Evolutionary conservation across 2,329 filamentous ascomycete species (phyloP), one percentile per base, ranked within the genome.

Genomic region (Allantophomopsis cytisporea): DNA sequence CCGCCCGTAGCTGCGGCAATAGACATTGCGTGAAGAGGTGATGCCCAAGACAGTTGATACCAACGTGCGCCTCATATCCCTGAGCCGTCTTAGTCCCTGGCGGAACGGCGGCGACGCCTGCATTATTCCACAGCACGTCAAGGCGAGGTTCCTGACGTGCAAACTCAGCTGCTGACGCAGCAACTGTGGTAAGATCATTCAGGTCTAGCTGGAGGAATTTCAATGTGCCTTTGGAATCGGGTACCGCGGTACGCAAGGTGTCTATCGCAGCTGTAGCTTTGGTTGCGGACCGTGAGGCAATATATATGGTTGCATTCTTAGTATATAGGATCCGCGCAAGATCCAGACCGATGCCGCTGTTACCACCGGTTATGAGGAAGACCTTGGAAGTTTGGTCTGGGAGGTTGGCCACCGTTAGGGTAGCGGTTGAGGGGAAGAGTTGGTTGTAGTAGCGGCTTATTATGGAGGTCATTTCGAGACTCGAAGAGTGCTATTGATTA

Each of bases 361-460:
- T 47, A 31, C 46, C 43, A 5, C 58, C 59, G 2, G 59, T 60
- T 15, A 60, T 51, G 17, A 60, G 43, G 43, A 50, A 55, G 35
- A 56, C 51, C 47, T 54, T 63, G 45, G 60, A 63, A 11, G 45
- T 46, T 42, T 61, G 60, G 20, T 60, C 50, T 31, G 44, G 36
- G 2, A 67, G 49, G 21, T 63, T 54, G 21, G 57, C 51, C 33
- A 63, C 60, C 4, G 63, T 66, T 38, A 67, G 58, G 2, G 52
- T 47, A 6, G 65, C 64, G 12, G 43, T 44, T 6, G 58, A 54
- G 5, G 56, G 56, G 39, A 55, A 59, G 7, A 50, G 46, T 33
- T 50, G 46, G 32, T 5, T 34, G 32, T 15, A 34, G 32, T 15
- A 15, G 13, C 14, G 14, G 12, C 32, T 18, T 18, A 34, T 7